These are phyloP conservation scores for Yamadazyma oceani DNA, from an alignment of 1,139 yeast species.

Conservation along the genomic window DNA sequence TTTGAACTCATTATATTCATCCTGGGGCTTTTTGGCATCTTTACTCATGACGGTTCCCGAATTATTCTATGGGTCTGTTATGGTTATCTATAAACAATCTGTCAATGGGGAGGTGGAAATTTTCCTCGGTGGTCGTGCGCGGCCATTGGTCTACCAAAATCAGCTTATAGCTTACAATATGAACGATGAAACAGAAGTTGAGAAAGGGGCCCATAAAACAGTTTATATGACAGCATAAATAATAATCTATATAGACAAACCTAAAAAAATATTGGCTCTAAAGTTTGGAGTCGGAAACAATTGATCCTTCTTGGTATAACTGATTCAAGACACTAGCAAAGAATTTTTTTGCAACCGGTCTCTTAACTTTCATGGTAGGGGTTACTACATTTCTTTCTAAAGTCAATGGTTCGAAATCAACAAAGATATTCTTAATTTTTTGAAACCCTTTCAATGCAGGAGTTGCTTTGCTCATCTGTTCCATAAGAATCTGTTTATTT, in stretches of 20 bases:
- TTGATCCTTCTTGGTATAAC: slow-evolving; percentile 60
- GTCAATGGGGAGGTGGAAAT: no score
- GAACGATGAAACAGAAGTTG: no score
- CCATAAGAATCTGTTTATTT: slow-evolving; percentile 28
- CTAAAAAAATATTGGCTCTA: not conserved
- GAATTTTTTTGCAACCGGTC: slow-evolving; percentile 55
- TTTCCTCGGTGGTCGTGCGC: no score
- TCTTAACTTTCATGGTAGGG: slow-evolving; percentile 73
- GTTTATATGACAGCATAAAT: no score
- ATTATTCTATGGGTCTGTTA: no score
- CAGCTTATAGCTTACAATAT: no score
- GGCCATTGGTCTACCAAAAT: no score
- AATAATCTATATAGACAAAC: no score
- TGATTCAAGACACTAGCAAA: slow-evolving; percentile 47
- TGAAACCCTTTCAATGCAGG: slow-evolving; percentile 52
- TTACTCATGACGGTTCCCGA: slow-evolving; percentile 23
- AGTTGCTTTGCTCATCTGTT: slow-evolving; percentile 26
- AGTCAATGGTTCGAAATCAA: slow-evolving; percentile 67
- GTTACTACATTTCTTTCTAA: slow-evolving; percentile 65
- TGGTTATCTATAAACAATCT: no score
- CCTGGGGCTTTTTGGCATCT: slow-evolving; percentile 20
- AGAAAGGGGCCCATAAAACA: no score
- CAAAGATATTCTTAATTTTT: slow-evolving; percentile 57
- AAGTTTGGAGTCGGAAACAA: slow-evolving; percentile 16
- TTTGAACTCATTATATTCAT: slow-evolving; percentile 68